phyloP scores from a whole-genome alignment of 306 rosid genomes.

The Trifolium fragiferum region DNA sequence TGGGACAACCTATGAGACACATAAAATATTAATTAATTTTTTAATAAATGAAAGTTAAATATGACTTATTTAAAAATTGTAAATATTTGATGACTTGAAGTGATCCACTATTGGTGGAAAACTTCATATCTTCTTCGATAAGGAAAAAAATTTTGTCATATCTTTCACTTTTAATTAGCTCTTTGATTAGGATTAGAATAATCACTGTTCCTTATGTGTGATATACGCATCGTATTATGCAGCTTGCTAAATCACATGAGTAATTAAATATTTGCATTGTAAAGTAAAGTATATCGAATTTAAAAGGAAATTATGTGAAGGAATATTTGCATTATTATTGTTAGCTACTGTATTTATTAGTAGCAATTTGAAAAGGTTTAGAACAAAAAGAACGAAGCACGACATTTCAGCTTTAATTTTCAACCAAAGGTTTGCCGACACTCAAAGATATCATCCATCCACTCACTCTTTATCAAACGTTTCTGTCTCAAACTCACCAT shows the following conservation, averaged over 20 bases:
- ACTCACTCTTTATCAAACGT: background rate
- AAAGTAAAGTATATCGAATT: background rate
- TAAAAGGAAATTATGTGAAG: background rate
- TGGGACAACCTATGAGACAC: no score
- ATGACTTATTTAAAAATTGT: no score
- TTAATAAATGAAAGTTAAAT: no score
- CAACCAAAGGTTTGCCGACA: slow-evolving; percentile 51
- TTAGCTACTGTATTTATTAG: background rate
- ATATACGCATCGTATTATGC: no score
- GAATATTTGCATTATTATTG: slow-evolving; percentile 5
- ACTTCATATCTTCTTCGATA: no score
- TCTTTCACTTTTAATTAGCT: no score
- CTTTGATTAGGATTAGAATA: background rate
- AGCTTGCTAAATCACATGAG: background rate
- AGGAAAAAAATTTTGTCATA: no score
- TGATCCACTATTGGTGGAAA: no score
- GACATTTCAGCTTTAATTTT: slow-evolving; percentile 14
- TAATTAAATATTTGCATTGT: background rate
- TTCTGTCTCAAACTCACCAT: background rate
- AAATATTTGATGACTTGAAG: no score
- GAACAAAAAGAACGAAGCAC: background rate
- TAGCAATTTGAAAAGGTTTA: background rate
- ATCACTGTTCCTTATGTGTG: background rate
- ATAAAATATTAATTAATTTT: no score
- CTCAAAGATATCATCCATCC: slow-evolving; percentile 10